phyloP scores from a whole-genome alignment of 2,329 filamentous ascomycete species.

The Emergomyces orientalis region DNA sequence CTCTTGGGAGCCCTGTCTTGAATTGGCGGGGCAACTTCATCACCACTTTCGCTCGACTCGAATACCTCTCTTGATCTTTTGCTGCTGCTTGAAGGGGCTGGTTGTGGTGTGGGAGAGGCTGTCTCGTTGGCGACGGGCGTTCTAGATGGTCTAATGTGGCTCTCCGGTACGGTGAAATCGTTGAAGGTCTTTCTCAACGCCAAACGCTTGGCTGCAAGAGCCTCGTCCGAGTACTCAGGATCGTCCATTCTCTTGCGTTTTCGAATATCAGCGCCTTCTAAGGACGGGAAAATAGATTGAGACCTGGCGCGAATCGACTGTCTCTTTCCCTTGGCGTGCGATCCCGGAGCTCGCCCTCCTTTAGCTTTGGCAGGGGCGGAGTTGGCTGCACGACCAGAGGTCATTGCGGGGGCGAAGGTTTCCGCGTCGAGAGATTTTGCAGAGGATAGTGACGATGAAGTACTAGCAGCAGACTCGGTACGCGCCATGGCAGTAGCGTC shows the following conservation, averaged over 20 bases:
- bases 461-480: slow-evolving; percentile 20
- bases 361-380: slow-evolving; percentile 18
- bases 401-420: slow-evolving; percentile 22
- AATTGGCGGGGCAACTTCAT: not conserved
- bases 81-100: not conserved
- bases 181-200: slow-evolving; percentile 9
- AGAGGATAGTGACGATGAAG: slow-evolving; percentile 33
- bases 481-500: slow-evolving; percentile 15
- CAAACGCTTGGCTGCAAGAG: slow-evolving; percentile 21
- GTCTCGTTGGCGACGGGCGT: not conserved
- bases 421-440: slow-evolving; percentile 31
- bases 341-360: slow-evolving; percentile 22
- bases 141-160: not conserved
- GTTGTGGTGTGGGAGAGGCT: not conserved
- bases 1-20: not conserved
- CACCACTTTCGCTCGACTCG: slow-evolving; percentile 10
- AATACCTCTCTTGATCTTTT: not conserved
- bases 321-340: slow-evolving; percentile 15
- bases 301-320: slow-evolving; percentile 2
- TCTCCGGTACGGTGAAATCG: not conserved
- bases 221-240: slow-evolving; percentile 23
- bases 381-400: slow-evolving; percentile 14
- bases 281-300: slow-evolving; percentile 15
- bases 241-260: slow-evolving; percentile 24
- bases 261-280: slow-evolving; percentile 21